Evolutionary conservation across 1,284 basidiomycete genomes (phyloP).

Genomic region (Rhodotorula sp.): DNA sequence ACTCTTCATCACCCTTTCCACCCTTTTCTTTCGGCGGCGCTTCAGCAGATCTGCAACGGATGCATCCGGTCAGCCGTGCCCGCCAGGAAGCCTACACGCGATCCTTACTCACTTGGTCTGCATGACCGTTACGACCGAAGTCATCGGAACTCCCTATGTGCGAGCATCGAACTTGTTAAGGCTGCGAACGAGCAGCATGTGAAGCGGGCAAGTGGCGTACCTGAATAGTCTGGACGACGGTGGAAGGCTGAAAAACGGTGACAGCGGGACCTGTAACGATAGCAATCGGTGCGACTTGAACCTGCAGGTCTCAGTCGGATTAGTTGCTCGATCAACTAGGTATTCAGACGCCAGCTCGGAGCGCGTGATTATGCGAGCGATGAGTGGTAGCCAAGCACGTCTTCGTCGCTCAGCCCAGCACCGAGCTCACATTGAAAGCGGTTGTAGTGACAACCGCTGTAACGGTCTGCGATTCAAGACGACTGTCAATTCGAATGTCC

Average conservation of each 20-base stretch:
- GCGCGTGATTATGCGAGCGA: too few species aligned
- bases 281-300: slow-evolving; percentile 8
- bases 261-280: background rate
- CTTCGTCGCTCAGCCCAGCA: background rate
- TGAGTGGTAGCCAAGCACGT: too few species aligned
- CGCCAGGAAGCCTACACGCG: background rate
- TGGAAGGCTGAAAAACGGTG: slow-evolving; percentile 15
- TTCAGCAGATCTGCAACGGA: background rate
- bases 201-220: background rate
- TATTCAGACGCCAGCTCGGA: too few species aligned
- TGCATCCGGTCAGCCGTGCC: background rate
- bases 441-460: slow-evolving; percentile 15
- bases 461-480: background rate
- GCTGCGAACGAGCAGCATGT: too few species aligned
- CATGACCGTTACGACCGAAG: slow-evolving; percentile 14
- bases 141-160: slow-evolving; percentile 2
- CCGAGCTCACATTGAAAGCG: slow-evolving; percentile 4
- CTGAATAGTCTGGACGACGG: slow-evolving; percentile 19
- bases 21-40: background rate
- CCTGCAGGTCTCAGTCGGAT: background rate
- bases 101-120: background rate
- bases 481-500: accelerated
- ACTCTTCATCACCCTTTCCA: too few species aligned
- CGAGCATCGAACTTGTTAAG: too few species aligned
- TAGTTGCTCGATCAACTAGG: too few species aligned